Evolutionary conservation across 1,284 basidiomycete species (phyloP).

Genomic region (Gomphus sp.): DNA sequence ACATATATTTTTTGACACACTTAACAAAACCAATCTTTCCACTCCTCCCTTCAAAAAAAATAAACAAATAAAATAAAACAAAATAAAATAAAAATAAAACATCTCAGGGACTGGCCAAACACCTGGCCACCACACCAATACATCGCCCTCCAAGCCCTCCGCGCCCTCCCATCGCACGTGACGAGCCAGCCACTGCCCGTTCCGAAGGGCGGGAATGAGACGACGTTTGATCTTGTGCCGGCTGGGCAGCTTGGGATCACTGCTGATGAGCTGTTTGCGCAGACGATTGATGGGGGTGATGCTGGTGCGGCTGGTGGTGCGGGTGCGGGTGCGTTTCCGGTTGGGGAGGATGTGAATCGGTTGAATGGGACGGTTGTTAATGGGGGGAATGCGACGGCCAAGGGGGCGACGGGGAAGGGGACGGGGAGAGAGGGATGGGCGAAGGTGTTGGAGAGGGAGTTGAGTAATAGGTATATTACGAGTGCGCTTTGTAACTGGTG

Average conservation of each 20-base stretch:
- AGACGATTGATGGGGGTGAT: conserved; percentile 34
- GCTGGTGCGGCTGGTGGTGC: no score
- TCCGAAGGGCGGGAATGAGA: conserved; percentile 33
- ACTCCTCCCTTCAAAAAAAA: no score
- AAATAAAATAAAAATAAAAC: neutral
- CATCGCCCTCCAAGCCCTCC: conserved; percentile 72
- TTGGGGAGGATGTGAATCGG: conserved; percentile 47
- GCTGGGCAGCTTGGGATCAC: conserved; percentile 63
- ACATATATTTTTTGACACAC: no score
- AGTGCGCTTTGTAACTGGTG: conserved; percentile 86
- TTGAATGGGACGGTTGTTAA: conserved; percentile 58
- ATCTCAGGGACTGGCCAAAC: conserved; percentile 60
- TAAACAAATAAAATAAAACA: neutral
- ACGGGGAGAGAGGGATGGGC: conserved; percentile 54
- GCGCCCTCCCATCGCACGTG: conserved; percentile 60
- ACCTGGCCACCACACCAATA: conserved; percentile 85
- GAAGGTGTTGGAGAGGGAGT: conserved; percentile 51
- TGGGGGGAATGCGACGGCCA: conserved; percentile 52
- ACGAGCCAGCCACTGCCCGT: conserved; percentile 42
- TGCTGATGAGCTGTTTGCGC: conserved; percentile 59
- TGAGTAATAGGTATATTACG: conserved; percentile 76
- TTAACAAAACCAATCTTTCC: no score
- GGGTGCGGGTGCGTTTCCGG: conserved; percentile 22
- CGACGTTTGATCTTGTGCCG: conserved; percentile 63
- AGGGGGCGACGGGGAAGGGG: conserved; percentile 17